Percentiles rank a stretch among this genome's conserved stretches.
Conservation (phyloP, 2,329 filamentous ascomycete genomes). For the Stagonosporopsis vannaccii region DNA sequence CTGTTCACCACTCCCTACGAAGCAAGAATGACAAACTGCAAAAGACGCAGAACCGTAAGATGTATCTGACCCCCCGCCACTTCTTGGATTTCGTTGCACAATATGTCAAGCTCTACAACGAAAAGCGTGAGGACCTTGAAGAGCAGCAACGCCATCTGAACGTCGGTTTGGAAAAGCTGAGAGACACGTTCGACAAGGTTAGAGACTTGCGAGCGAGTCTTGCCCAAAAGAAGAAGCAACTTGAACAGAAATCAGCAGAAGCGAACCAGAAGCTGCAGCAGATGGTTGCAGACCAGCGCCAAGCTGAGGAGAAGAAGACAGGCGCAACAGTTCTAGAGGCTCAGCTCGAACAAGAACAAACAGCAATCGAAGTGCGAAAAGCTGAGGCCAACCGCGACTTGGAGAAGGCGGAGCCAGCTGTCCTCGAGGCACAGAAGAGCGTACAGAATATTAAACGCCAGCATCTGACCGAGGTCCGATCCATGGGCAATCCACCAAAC, state of each 20-base stretch:
- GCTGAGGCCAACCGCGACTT: constrained; percentile 88
- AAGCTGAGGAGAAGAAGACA: constrained; percentile 89
- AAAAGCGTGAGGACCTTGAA: constrained; percentile 97
- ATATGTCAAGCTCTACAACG: constrained; percentile 95
- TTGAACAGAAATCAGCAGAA: constrained; percentile 92
- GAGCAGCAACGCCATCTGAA: constrained; percentile 99
- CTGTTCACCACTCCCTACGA: constrained; percentile 94
- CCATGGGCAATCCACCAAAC: constrained; percentile 90
- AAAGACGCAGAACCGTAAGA: constrained; percentile 90
- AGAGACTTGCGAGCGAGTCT: constrained; percentile 88
- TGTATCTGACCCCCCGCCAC: constrained; percentile 93
- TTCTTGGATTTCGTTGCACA: constrained; percentile 98
- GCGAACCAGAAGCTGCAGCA: constrained; percentile 96
- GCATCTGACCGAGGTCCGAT: constrained; percentile 95
- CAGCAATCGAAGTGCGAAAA: constrained; percentile 81
- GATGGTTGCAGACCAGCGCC: constrained; percentile 95
- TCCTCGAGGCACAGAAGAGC: constrained; percentile 90
- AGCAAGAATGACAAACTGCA: constrained; percentile 86
- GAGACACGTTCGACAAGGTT: constrained; percentile 97
- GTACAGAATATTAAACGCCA: constrained; percentile 99
- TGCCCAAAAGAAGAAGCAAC: constrained; percentile 90
- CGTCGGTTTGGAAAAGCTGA: constrained; percentile 94
- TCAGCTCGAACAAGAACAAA: constrained; percentile 86
- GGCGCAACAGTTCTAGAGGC: constrained; percentile 88
- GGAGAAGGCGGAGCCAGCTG: constrained; percentile 89